These are phyloP conservation scores for Epichloe hybrida DNA, from an alignment of 2,329 filamentous ascomycete species.

Conservation along the genomic window DNA sequence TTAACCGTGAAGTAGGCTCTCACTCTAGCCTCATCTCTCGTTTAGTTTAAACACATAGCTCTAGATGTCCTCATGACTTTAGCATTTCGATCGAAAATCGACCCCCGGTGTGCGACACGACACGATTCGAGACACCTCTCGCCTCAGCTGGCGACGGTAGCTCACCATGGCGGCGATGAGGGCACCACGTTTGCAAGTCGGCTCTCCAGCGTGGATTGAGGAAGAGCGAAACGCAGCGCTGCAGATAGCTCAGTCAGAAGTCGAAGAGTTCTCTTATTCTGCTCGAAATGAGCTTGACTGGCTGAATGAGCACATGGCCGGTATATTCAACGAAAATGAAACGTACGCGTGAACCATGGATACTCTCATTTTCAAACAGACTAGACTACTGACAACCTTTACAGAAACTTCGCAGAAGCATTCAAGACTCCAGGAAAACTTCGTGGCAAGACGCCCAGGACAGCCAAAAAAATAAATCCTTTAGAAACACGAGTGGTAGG, in stretches of 20 bases:
- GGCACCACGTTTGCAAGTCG: slow-evolving; percentile 54
- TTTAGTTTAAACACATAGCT: neutral
- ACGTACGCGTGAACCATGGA: slow-evolving; percentile 41
- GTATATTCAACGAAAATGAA: slow-evolving; percentile 77
- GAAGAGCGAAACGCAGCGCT: slow-evolving; percentile 70
- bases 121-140: neutral
- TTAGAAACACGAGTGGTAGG: slow-evolving; percentile 51
- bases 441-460: slow-evolving; percentile 68
- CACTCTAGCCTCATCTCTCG: neutral
- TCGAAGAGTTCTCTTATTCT: slow-evolving; percentile 86
- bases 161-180: slow-evolving; percentile 31
- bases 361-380: neutral
- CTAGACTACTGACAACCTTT: slow-evolving; percentile 5
- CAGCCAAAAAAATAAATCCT: slow-evolving; percentile 45
- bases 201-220: slow-evolving; percentile 72
- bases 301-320: slow-evolving; percentile 96
- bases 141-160: slow-evolving; percentile 7
- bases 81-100: neutral
- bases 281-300: slow-evolving; percentile 92
- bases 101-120: neutral
- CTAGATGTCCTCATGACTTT: slow-evolving; percentile 5
- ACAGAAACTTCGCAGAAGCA: slow-evolving; percentile 80
- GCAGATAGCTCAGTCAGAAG: slow-evolving; percentile 64
- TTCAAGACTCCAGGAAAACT: slow-evolving; percentile 87
- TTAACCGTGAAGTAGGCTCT: neutral